Conservation (phyloP, 139 green algal genomes). For the Chlorella ohadii region DNA sequence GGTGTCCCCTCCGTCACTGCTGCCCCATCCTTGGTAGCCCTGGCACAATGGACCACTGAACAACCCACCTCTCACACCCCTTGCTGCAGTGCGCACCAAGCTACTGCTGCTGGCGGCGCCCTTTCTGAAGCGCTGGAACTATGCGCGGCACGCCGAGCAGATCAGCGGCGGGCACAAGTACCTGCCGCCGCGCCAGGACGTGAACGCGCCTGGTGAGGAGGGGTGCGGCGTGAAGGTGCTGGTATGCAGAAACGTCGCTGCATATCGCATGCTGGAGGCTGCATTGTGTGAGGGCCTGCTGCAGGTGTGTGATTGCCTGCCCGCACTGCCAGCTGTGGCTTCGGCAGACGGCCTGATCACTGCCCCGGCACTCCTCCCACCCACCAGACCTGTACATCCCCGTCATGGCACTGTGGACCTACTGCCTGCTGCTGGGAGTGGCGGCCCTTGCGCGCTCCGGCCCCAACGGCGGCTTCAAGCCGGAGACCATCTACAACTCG, state of each 20-base stretch:
- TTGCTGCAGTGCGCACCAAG: conserved; percentile 79
- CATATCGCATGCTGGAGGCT: too few relatives aligned
- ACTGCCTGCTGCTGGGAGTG: conserved; percentile 74
- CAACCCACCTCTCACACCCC: neutral
- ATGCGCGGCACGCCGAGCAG: conserved; percentile 81
- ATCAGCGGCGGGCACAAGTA: conserved; percentile 84
- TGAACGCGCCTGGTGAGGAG: conserved; percentile 80
- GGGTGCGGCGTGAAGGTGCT: neutral
- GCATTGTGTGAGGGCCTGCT: too few relatives aligned
- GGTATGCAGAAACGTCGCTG: neutral
- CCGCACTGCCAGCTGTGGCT: too few relatives aligned
- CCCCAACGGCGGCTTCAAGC: conserved; percentile 60
- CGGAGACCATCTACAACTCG: conserved; percentile 75
- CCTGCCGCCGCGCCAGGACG: conserved; percentile 86
- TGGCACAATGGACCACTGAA: too few relatives aligned
- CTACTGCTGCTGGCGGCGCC: conserved; percentile 92
- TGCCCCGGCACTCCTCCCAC: too few relatives aligned
- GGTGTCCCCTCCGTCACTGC: too few relatives aligned
- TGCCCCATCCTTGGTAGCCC: too few relatives aligned
- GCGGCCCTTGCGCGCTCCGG: conserved; percentile 31
- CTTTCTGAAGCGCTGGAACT: conserved; percentile 92
- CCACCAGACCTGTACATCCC: conserved; percentile 94
- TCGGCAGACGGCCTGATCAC: too few relatives aligned
- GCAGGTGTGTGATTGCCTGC: too few relatives aligned
- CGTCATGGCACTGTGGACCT: conserved; percentile 87